These are phyloP conservation scores for Myotisia sp. DNA, from an alignment of 2,329 filamentous ascomycete species.

Conservation along the genomic window DNA sequence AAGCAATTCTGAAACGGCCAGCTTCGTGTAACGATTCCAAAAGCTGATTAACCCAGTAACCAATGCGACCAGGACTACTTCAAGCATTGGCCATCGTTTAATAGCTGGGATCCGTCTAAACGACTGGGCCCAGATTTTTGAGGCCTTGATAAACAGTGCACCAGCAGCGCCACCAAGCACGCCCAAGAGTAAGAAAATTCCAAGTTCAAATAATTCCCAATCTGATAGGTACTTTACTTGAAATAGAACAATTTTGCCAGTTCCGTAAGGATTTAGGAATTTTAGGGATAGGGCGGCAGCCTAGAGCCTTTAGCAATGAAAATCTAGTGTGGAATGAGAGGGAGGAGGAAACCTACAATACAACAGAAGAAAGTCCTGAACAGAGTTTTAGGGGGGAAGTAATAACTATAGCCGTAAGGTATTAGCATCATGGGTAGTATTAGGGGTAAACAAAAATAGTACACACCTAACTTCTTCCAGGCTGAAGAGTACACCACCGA, in stretches of 20 bases:
- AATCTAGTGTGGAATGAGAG: not conserved
- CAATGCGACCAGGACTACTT: slow-evolving; percentile 76
- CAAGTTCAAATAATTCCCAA: slow-evolving; percentile 88
- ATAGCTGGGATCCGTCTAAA: slow-evolving; percentile 71
- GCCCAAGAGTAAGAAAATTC: slow-evolving; percentile 72
- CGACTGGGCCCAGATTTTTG: slow-evolving; percentile 71
- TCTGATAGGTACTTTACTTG: slow-evolving; percentile 80
- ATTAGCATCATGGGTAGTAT: not conserved
- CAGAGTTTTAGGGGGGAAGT: slow-evolving; percentile 92
- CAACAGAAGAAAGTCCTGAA: slow-evolving; percentile 98
- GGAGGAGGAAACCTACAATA: slow-evolving; percentile 44
- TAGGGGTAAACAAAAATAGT: not conserved
- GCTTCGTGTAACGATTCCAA: slow-evolving; percentile 82
- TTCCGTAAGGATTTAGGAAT: slow-evolving; percentile 91
- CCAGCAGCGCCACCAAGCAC: slow-evolving; percentile 71
- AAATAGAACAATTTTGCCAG: slow-evolving; percentile 91
- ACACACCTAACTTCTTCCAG: slow-evolving; percentile 65
- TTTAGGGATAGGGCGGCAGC: slow-evolving; percentile 77
- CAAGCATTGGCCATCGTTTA: slow-evolving; percentile 69
- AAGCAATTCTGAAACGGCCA: slow-evolving; percentile 79
- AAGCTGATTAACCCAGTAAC: slow-evolving; percentile 75
- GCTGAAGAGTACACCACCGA: slow-evolving; percentile 88
- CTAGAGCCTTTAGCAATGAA: slow-evolving; percentile 6
- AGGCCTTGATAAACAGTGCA: slow-evolving; percentile 93
- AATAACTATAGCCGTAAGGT: slow-evolving; percentile 47